Evolutionary conservation across 345 rosid genomes (phyloP).

Genomic region (Citrus inodora): DNA sequence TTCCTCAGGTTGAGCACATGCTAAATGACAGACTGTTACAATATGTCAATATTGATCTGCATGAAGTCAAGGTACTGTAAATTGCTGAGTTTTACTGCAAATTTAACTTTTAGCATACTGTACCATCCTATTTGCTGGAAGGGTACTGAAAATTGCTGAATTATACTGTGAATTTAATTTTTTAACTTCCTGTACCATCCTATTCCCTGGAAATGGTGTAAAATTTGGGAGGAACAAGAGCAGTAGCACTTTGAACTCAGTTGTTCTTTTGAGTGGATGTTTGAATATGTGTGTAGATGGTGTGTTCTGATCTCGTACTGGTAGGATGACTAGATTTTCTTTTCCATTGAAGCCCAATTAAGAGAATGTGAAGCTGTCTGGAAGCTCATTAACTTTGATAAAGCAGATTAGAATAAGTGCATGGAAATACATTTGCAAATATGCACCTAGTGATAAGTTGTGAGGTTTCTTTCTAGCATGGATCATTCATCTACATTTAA

Average conservation of each 20-base stretch:
- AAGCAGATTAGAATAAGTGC: neutral
- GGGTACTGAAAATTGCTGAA: slow-evolving; percentile 51
- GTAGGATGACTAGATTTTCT: neutral
- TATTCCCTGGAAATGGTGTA: neutral
- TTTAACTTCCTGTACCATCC: neutral
- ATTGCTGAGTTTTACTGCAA: slow-evolving; percentile 15
- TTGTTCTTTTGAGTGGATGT: neutral
- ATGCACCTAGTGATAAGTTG: neutral
- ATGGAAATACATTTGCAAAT: neutral
- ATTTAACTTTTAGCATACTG: neutral
- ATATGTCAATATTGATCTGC: slow-evolving; percentile 82
- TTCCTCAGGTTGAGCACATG: slow-evolving; percentile 86
- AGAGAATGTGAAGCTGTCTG: neutral
- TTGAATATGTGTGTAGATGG: neutral
- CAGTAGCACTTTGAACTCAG: neutral
- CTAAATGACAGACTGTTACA: slow-evolving; percentile 91
- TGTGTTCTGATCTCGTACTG: neutral
- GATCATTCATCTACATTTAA: neutral
- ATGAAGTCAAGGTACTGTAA: slow-evolving; percentile 81
- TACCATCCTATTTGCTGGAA: slow-evolving; percentile 47
- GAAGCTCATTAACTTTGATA: neutral
- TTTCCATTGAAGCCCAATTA: neutral
- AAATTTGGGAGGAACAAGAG: neutral
- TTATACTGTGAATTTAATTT: slow-evolving; percentile 4
- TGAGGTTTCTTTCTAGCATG: neutral